These are phyloP conservation scores for Naganishia vaughanmartiniae DNA, from an alignment of 768 basidiomycete species.

Conservation along the genomic window DNA sequence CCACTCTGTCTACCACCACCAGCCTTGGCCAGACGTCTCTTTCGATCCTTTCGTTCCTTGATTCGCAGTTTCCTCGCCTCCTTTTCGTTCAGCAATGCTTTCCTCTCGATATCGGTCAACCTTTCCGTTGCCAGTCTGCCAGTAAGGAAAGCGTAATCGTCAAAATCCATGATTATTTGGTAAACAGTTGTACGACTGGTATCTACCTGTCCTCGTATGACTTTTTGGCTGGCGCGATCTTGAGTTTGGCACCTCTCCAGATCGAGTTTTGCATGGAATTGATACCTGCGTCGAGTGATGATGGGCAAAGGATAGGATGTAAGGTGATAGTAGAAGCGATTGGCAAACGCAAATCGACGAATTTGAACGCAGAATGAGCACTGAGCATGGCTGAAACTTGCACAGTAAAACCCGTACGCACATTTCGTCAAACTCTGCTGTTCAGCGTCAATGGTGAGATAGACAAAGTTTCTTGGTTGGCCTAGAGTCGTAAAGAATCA, in stretches of 20 bases:
- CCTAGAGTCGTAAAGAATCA: background rate
- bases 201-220: conserved; percentile 30
- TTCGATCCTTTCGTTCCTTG: conserved; percentile 37
- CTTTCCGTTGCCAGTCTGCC: conserved; percentile 34
- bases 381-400: background rate
- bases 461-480: conserved; percentile 25
- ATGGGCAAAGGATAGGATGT: background rate
- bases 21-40: conserved; percentile 31
- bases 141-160: background rate
- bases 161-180: background rate
- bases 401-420: background rate
- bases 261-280: conserved; percentile 48
- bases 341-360: background rate
- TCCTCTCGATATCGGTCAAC: conserved; percentile 4
- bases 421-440: conserved; percentile 23
- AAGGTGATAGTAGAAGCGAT: background rate
- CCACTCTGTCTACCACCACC: conserved; percentile 44
- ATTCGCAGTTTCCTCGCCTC: conserved; percentile 19
- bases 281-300: conserved; percentile 35
- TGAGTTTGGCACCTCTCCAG: conserved; percentile 48
- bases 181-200: too few relatives aligned
- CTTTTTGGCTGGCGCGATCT: conserved; percentile 46
- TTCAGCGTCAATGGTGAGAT: conserved; percentile 20
- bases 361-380: background rate
- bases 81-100: conserved; percentile 21